A percentile compares a stretch with the other conserved stretches of the same genome.
These are phyloP conservation scores for Yamadazyma aaseri DNA, from an alignment of 1,139 yeast genomes.

Conservation along the genomic window DNA sequence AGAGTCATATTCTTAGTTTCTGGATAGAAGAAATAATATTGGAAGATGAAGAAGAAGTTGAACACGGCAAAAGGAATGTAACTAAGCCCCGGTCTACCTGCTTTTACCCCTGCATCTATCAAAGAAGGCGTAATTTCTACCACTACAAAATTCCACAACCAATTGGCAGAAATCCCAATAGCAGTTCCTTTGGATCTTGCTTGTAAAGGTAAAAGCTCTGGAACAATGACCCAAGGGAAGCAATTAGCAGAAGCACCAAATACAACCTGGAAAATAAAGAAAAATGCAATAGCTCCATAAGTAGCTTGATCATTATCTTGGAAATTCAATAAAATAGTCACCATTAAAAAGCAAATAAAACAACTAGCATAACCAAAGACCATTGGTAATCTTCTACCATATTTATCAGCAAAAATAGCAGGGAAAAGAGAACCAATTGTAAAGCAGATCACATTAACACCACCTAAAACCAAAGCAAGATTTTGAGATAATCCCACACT, in stretches of 20 bases:
- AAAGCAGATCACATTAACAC: conserved; percentile 45
- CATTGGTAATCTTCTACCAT: conserved; percentile 70
- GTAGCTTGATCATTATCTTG: conserved; percentile 6
- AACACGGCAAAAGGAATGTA: conserved; percentile 9
- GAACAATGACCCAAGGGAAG: conserved; percentile 27
- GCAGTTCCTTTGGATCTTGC: conserved; percentile 30
- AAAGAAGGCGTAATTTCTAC: conserved; percentile 30
- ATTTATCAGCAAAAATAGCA: conserved; percentile 61
- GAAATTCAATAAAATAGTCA: conserved; percentile 11
- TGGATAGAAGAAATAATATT: conserved; percentile 39
- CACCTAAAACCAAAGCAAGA: conserved; percentile 64
- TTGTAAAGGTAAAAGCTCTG: conserved; percentile 21
- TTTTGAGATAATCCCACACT: conserved; percentile 56
- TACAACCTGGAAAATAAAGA: conserved; percentile 13
- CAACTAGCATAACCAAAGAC: conserved; percentile 44
- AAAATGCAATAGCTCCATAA: conserved; percentile 17
- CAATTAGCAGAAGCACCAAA: conserved; percentile 27
- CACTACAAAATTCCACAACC: conserved; percentile 38
- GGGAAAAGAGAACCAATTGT: conserved; percentile 64
- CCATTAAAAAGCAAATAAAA: conserved; percentile 13
- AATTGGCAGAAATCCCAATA: conserved; percentile 34
- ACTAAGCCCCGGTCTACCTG: conserved; percentile 15
- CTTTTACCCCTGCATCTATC: conserved; percentile 16
- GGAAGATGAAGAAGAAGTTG: conserved; percentile 31
- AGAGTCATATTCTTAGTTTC: conserved; percentile 47